Conservation (phyloP, 2,329 filamentous ascomycete genomes). For the Diplodia scrobiculata region DNA sequence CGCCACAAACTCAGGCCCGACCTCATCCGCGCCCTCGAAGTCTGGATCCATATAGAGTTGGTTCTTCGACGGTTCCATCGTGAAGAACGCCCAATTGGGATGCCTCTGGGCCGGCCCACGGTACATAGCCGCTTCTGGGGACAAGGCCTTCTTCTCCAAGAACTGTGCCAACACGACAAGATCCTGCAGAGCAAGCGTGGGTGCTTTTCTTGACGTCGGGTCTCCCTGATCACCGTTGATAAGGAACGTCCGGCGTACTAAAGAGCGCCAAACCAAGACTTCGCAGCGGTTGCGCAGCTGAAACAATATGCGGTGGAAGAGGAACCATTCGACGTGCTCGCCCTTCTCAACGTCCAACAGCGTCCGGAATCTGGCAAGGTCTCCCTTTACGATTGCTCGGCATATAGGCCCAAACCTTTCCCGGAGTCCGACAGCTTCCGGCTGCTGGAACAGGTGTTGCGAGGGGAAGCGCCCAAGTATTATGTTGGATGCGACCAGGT, state of each 20-base stretch:
- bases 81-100: slow-evolving; percentile 52
- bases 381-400: slow-evolving; percentile 69
- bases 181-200: slow-evolving; percentile 68
- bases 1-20: slow-evolving; percentile 33
- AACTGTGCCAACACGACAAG: slow-evolving; percentile 66
- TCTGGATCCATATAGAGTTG: slow-evolving; percentile 50
- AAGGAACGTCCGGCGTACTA: slow-evolving; percentile 76
- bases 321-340: slow-evolving; percentile 62
- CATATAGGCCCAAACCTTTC: slow-evolving; percentile 74
- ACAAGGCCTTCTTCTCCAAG: slow-evolving; percentile 60
- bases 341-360: slow-evolving; percentile 52
- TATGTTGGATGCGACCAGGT: slow-evolving; percentile 79
- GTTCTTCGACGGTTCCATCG: slow-evolving; percentile 52
- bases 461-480: slow-evolving; percentile 83
- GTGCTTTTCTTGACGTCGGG: slow-evolving; percentile 62
- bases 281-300: slow-evolving; percentile 76
- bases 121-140: slow-evolving; percentile 38
- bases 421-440: slow-evolving; percentile 67
- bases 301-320: slow-evolving; percentile 72
- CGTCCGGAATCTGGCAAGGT: slow-evolving; percentile 72
- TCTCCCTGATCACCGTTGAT: slow-evolving; percentile 72
- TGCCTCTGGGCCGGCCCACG: slow-evolving; percentile 43
- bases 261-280: slow-evolving; percentile 78
- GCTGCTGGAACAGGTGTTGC: slow-evolving; percentile 63
- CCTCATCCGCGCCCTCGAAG: slow-evolving; percentile 44